Evolutionary conservation across 352 stramenopile genomes (phyloP).

Genomic region (Phytophthora pini): DNA sequence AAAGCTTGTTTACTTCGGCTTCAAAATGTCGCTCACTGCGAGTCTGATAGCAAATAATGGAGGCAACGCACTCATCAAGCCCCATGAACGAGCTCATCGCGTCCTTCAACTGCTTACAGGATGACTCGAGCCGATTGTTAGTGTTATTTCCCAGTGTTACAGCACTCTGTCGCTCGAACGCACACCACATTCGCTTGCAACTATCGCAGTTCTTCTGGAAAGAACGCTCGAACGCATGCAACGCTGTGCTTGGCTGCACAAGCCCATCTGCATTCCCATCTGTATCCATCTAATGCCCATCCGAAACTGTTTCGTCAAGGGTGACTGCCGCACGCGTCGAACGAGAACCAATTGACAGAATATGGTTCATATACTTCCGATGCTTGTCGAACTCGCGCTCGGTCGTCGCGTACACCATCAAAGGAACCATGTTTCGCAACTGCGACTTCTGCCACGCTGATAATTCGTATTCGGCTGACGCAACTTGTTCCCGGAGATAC

Average conservation of each 20-base stretch:
- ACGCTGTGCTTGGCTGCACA: not conserved
- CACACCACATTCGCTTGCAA: not conserved
- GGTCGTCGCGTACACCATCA: not conserved
- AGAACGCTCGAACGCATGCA: not conserved
- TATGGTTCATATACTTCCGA: not conserved
- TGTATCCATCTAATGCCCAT: not conserved
- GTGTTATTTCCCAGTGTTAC: not conserved
- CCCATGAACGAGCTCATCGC: constrained; percentile 16
- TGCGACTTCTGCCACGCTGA: not conserved
- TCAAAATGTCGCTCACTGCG: constrained; percentile 5
- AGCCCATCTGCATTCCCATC: not conserved
- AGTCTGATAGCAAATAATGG: constrained; percentile 8
- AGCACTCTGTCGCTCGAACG: not conserved
- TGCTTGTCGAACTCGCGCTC: not conserved
- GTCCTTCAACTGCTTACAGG: constrained; percentile 37
- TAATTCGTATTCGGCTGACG: constrained; percentile 16
- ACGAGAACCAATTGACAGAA: not conserved
- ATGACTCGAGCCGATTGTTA: constrained; percentile 35
- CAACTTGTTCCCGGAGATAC: constrained; percentile 25
- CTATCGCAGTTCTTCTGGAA: not conserved
- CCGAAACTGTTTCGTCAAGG: no score
- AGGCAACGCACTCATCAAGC: not conserved
- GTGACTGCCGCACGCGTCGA: no score
- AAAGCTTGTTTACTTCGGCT: constrained; percentile 14
- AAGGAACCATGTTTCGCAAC: not conserved